Percentiles rank a stretch among this genome's conserved stretches.
phyloP scores from a whole-genome alignment of 73 alveolate genomes.

The Diophrys appendiculata region DNA sequence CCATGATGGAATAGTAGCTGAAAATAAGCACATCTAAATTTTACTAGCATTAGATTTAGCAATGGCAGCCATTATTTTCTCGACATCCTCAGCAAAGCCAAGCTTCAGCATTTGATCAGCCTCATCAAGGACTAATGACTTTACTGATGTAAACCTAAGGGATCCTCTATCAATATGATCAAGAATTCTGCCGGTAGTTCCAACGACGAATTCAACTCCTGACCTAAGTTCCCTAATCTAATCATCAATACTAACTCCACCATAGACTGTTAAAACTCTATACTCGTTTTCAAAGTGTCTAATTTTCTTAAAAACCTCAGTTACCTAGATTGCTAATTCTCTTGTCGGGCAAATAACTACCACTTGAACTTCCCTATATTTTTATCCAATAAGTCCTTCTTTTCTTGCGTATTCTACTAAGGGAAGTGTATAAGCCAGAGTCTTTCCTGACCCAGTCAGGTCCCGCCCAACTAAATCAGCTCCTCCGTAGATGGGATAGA shows the following conservation, averaged over 20 bases:
- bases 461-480: slow-evolving; percentile 89
- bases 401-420: slow-evolving; percentile 79
- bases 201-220: slow-evolving; percentile 96
- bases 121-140: slow-evolving; percentile 91
- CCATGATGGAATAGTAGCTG: slow-evolving; percentile 98
- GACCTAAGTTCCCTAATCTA: slow-evolving; percentile 82
- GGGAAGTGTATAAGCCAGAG: slow-evolving; percentile 87
- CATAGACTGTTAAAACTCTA: slow-evolving; percentile 63
- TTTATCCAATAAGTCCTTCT: slow-evolving; percentile 60
- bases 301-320: slow-evolving; percentile 54
- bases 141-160: slow-evolving; percentile 68
- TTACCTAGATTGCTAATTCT: slow-evolving; percentile 83
- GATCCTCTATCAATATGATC: slow-evolving; percentile 91
- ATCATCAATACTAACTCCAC: slow-evolving; percentile 89
- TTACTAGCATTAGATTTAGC: slow-evolving; percentile 43
- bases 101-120: slow-evolving; percentile 98
- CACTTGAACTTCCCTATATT: background rate
- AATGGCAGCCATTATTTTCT: slow-evolving; percentile 77
- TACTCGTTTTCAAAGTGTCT: slow-evolving; percentile 48
- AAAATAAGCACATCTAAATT: slow-evolving; percentile 87
- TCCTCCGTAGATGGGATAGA: slow-evolving; percentile 80
- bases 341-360: slow-evolving; percentile 66
- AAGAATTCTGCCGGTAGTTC: slow-evolving; percentile 97
- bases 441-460: slow-evolving; percentile 97
- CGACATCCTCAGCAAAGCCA: slow-evolving; percentile 98